Base-by-base conservation (phyloP, 2,329 filamentous ascomycete genomes). In the Arthroderma uncinatum region DNA sequence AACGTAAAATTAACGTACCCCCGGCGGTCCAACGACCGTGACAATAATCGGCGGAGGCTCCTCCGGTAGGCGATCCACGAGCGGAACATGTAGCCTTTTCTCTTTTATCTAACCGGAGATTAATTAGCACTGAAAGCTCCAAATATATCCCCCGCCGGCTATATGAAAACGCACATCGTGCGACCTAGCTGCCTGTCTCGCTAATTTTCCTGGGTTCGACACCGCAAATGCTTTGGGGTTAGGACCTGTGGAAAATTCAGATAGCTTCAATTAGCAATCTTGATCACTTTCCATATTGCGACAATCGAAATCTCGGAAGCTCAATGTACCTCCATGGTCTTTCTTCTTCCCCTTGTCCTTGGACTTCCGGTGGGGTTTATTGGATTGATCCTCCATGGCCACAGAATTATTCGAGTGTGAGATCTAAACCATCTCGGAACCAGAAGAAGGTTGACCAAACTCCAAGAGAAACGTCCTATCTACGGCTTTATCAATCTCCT, bases 211-310 rank as follows among this genome's bases (percentile, higher is more conserved):
- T 0, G 91, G 89, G 60, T 86, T 85, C 42, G 88, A 79, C 70
- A 87, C 89, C 56, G 89, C 86, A 71, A 95, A 96, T 12, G 91
- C 91, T 74, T 95, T 96, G 1, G 89, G 88, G 69, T 95, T 95
- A 62, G 77, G 79, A 57, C 87, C 88, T 84, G 66, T 62, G 66
- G 59, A 44, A 39, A 30, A 33, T 16, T n/a, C 8, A 9, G 8
- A 47, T 21, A 30, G 4, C 23, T n/a, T 16, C 25, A 33, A 47
- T 55, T 44, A 55, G 53, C 53, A 55, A 28, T n/a, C 21, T 7
- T 33, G 37, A 23, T 12, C 36, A 37, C 30, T 28, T 16, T 16
- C n/a, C 21, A 52, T 42, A 52, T 42, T 30, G 42, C 39, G 12
- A 30, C 14, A 53, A 21, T 21, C 28, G 52, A 42, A 53, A 39